These are phyloP conservation scores for Austroboletus novae-zelandiae DNA, from an alignment of 1,284 basidiomycete species.

Conservation along the genomic window DNA sequence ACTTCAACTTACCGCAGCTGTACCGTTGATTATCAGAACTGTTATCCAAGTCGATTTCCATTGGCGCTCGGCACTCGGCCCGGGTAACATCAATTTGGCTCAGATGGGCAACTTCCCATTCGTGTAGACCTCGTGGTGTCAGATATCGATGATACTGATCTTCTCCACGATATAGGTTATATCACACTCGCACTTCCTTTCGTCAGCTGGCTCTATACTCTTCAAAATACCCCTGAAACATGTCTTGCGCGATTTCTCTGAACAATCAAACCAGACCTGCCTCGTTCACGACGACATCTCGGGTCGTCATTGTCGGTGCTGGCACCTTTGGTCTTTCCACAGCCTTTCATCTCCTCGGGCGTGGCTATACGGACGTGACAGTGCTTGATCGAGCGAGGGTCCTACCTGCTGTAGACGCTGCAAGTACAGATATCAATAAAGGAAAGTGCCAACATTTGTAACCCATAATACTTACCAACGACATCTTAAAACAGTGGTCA, in stretches of 20 bases:
- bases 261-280: background rate
- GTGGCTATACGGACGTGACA: conserved; percentile 68
- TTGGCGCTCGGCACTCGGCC: no score
- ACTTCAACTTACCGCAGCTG: no score
- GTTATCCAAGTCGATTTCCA: no score
- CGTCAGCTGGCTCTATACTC: background rate
- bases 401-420: conserved; percentile 76
- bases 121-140: no score
- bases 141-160: no score
- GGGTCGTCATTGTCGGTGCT: conserved; percentile 74
- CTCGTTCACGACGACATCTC: conserved; percentile 8
- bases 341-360: conserved; percentile 69
- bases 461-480: background rate
- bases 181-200: no score
- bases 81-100: no score
- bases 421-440: conserved; percentile 85
- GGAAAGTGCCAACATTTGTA: conserved; percentile 38
- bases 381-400: conserved; percentile 66
- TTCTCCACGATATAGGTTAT: no score
- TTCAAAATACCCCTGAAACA: background rate
- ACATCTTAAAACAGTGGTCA: conserved; percentile 49
- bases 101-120: no score
- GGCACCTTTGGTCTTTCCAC: conserved; percentile 88
- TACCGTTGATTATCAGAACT: no score
- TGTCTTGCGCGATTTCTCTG: conserved; percentile 5